These are phyloP conservation scores for Pseudozyma hubeiensis DNA, from an alignment of 1,284 basidiomycete species.

Conservation along the genomic window DNA sequence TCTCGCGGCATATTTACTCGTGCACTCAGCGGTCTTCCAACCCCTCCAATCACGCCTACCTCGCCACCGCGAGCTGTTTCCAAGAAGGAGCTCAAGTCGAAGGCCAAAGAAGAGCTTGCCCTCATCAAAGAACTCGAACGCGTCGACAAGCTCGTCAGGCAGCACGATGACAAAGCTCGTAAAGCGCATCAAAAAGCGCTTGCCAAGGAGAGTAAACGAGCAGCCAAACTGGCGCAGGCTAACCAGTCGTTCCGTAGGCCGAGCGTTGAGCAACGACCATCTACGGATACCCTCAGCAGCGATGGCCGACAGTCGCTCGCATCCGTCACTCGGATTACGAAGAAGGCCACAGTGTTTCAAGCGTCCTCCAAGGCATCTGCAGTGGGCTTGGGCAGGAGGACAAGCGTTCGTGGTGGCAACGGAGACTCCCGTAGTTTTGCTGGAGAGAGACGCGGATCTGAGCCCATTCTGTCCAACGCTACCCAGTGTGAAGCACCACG, in stretches of 20 bases:
- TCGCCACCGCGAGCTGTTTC: slow-evolving; percentile 1
- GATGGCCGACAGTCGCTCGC: neutral
- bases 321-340: neutral
- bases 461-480: slow-evolving; percentile 5
- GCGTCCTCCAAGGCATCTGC: slow-evolving; percentile 19
- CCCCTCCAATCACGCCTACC: slow-evolving; percentile 25
- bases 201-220: slow-evolving; percentile 28
- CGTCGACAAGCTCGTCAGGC: slow-evolving; percentile 49
- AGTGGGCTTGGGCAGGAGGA: slow-evolving; percentile 7
- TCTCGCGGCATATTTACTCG: slow-evolving; percentile 13
- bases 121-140: slow-evolving; percentile 53
- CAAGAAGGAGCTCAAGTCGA: slow-evolving; percentile 53
- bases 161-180: slow-evolving; percentile 49
- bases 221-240: slow-evolving; percentile 17
- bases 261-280: neutral
- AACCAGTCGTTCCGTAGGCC: slow-evolving; percentile 8
- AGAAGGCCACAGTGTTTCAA: slow-evolving; percentile 38
- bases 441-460: slow-evolving; percentile 15
- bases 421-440: slow-evolving; percentile 3
- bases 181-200: slow-evolving; percentile 35
- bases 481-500: neutral
- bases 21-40: slow-evolving; percentile 9
- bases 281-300: slow-evolving; percentile 3
- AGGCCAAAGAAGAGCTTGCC: slow-evolving; percentile 52
- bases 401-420: slow-evolving; percentile 9